These are phyloP conservation scores for Platanus orientalis DNA, from an alignment of 164 flowering plant species.

Conservation along the genomic window DNA sequence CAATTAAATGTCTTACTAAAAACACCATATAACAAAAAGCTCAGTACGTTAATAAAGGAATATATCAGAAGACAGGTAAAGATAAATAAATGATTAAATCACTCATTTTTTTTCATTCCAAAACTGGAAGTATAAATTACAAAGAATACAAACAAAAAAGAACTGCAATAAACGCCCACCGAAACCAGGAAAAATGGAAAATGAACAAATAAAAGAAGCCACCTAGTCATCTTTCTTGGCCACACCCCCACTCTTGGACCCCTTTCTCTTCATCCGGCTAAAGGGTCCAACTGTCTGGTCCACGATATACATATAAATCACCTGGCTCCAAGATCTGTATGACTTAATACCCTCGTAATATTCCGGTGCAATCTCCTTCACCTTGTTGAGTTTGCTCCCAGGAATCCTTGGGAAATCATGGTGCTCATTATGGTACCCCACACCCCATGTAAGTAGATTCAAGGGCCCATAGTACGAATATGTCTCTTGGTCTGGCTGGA, in stretches of 20 bases:
- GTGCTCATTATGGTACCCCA: constrained; percentile 97
- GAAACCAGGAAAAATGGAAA: neutral
- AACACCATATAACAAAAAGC: too few species aligned
- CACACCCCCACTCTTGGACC: constrained; percentile 11
- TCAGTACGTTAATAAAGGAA: too few species aligned
- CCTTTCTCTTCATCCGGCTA: constrained; percentile 89
- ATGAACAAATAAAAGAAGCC: neutral
- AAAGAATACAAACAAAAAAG: neutral
- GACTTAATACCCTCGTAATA: constrained; percentile 60
- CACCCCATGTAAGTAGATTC: constrained; percentile 86
- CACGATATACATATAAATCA: constrained; percentile 87
- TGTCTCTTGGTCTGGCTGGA: constrained; percentile 83
- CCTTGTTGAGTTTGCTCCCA: constrained; percentile 84
- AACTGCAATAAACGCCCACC: neutral
- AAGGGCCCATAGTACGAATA: constrained; percentile 94
- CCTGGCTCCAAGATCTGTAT: constrained; percentile 92
- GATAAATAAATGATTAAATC: too few species aligned
- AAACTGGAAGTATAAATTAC: neutral
- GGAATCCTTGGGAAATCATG: constrained; percentile 97
- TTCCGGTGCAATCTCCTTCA: constrained; percentile 93
- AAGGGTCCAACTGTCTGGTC: constrained; percentile 79
- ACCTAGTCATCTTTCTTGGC: constrained; percentile 54
- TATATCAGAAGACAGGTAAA: too few species aligned
- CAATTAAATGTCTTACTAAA: too few species aligned
- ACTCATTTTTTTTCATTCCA: neutral